These are phyloP conservation scores for Knoxia roxburghii DNA, from an alignment of 257 asterid species.

Conservation along the genomic window DNA sequence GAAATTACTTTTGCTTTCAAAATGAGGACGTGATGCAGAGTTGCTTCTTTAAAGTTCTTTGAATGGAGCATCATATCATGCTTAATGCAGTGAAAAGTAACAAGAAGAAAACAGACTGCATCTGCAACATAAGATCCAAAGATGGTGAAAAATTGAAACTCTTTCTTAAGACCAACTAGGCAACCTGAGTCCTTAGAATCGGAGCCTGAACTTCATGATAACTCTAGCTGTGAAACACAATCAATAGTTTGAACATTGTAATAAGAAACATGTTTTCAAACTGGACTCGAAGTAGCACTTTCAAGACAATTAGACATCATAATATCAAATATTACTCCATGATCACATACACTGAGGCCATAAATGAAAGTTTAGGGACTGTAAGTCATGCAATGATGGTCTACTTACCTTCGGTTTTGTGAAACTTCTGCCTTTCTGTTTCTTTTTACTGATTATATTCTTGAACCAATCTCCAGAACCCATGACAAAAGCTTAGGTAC, in stretches of 20 bases:
- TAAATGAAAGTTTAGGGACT: neutral
- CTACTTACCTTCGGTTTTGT: constrained; percentile 47
- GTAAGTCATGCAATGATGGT: neutral
- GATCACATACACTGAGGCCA: neutral
- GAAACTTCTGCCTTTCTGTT: constrained; percentile 40
- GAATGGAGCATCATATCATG: neutral
- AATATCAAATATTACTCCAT: neutral
- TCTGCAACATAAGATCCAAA: neutral
- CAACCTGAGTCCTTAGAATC: neutral
- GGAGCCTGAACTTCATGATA: neutral
- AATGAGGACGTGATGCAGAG: neutral
- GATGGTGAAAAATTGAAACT: neutral
- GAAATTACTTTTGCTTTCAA: neutral
- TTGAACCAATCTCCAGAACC: constrained; percentile 75
- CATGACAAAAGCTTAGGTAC: constrained; percentile 36
- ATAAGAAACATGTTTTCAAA: neutral
- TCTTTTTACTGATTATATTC: constrained; percentile 61
- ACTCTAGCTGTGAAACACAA: neutral
- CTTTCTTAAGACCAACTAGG: neutral
- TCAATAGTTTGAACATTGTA: neutral
- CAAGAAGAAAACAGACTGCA: neutral
- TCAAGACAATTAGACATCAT: neutral
- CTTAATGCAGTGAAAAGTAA: neutral
- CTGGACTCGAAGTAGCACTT: neutral
- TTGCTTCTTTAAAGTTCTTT: neutral